Conservation (phyloP, 1,284 basidiomycete species). For the Leccinum holopus region DNA sequence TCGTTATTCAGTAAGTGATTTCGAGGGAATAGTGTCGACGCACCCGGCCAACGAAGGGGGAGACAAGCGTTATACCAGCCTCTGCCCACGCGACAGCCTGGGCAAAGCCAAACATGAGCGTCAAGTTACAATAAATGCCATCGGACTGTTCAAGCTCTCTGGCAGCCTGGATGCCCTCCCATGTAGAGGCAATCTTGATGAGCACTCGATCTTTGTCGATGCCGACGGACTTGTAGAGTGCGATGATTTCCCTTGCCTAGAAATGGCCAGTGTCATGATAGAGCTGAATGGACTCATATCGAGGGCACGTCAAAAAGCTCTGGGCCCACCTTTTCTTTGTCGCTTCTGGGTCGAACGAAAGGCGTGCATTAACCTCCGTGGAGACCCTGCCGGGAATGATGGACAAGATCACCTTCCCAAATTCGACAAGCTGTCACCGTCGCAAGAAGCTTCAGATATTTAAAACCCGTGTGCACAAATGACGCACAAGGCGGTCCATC, state of each 20-base stretch:
- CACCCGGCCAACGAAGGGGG: constrained; percentile 96
- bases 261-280: not conserved
- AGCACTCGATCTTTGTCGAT: constrained; percentile 90
- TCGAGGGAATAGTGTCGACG: constrained; percentile 32
- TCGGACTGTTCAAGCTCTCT: constrained; percentile 90
- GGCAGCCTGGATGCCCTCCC: constrained; percentile 99
- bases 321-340: constrained; percentile 76
- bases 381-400: constrained; percentile 98
- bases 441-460: not conserved
- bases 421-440: constrained; percentile 77
- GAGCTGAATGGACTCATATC: not conserved
- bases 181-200: constrained; percentile 99
- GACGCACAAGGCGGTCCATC: constrained; percentile 77
- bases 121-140: constrained; percentile 97
- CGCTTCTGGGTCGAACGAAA: constrained; percentile 91
- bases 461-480: constrained; percentile 1
- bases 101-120: constrained; percentile 94
- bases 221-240: constrained; percentile 88
- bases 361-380: constrained; percentile 95
- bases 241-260: constrained; percentile 88
- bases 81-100: constrained; percentile 99
- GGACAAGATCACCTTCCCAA: constrained; percentile 91
- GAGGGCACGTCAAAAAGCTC: not conserved
- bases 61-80: constrained; percentile 95
- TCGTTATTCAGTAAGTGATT: constrained; percentile 3